Base-by-base conservation (phyloP, 176 grass and related monocot species). In the Zea luxurians region DNA sequence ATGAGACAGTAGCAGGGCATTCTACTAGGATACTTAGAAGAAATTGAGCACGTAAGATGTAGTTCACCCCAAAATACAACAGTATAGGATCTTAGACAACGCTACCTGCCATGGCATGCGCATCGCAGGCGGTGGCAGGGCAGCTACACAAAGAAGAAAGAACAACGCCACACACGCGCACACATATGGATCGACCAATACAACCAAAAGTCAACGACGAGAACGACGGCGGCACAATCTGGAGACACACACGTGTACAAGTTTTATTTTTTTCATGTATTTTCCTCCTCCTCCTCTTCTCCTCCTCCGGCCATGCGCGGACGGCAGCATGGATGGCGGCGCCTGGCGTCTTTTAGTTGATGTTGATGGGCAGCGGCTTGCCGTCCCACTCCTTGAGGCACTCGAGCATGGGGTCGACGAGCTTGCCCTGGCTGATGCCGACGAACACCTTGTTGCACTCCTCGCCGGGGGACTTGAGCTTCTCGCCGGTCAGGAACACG, bases 301-400 rank as follows among this genome's bases (percentile, higher is more conserved):
- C 4, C 37, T 41, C 64, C 74, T 18, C 27, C 27, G 27, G 27
- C 27, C 27, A 27, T 27, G 27, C 27, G 27, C 27, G 27, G 27
- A 1, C 27, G 27, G 27, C 27, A 27, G 27, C 27, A 27, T 27
- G 27, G 27, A 27, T 27, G 27, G 27, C 27, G 27, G 27, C 27
- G 27, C 27, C 27, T 6, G 42, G 43, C 8, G 67, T 27, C 1
- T 35, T 27, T 64, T 89, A 91, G 73, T 83, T 82, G 54, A 58
- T 8, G 55, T 59, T 59, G 83, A 96, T 91, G 73, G 92, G 89
- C 64, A 96, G 84, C 20, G 92, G 92, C 81, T 88, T 82, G 67
- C 92, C 92, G 76, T 96, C 87, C 92, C 92, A 96, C 71, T 89
- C 92, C 78, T 87, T 91, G 71, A 96, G 77, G 82, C 92, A 96